Evolutionary conservation across 805 yeast genomes (phyloP), one percentile per base, ranked within the genome.

Genomic region (Yarrowia osloensis): DNA sequence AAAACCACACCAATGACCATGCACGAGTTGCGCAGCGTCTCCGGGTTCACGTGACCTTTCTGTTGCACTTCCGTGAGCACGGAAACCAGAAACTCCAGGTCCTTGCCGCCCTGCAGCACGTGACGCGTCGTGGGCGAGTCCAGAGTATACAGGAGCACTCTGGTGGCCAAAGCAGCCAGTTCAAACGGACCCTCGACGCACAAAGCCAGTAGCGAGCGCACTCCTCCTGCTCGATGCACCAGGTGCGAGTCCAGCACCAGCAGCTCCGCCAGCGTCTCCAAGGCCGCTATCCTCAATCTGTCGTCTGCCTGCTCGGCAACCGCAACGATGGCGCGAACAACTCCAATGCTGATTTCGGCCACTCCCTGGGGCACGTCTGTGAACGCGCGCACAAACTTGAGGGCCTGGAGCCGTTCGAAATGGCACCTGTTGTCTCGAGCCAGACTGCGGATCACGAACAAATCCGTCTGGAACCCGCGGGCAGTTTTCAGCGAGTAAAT

Each of bases 361-460:
- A 81, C 77, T 1, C 91, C 94, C 74, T 74, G 78, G 1, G 81
- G 81, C 2, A 86, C 78, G 44, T 82, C 86, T 2, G 89, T 72
- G 67, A 89, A 85, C 35, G 82, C 79, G 31, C 97, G 80, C 0
- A 91, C 77, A 28, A 91, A 78, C 71, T 88, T 89, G 35, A 94
- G 73, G 0, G 96, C 95, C 72, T 92, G 91, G 55, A 86, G 88
- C 68, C 92, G 83, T 72, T 93, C 97, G 2, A 85, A 76, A 26
- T 85, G 82, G 67, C 73, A 76, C 2, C 85, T 75, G 40, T 81
- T 78, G 24, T 86, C 88, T 62, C 86, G 86, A 0, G 89, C 81
- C 37, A 94, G 77, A 0, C 96, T 82, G 17, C 86, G 80, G 1
- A 90, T 84, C 6, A 91, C 74, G 69, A 88, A 85, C 1, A 85